Base-by-base conservation (phyloP, 1,284 basidiomycete species). In the Boletus semigastroideus region DNA sequence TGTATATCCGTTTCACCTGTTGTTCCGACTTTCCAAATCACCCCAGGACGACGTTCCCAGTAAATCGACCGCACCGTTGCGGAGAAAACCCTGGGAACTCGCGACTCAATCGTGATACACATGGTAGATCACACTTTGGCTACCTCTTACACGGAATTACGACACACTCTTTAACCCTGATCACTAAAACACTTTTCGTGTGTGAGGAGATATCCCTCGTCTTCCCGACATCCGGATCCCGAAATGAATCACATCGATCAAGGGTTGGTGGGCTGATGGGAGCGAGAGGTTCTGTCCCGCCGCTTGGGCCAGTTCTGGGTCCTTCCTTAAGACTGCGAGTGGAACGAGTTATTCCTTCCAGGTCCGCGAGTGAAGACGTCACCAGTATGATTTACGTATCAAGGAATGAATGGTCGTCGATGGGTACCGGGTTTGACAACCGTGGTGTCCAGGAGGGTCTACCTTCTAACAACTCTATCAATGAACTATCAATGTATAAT, bases 81-180 rank as follows among this genome's bases (percentile, higher is more conserved):
- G 78, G 52, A 82, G 72, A 71, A 87, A 87, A 56, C 84, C 85
- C 30, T 87, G 84, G 84, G 84, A 87, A 60, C 42, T 20, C 36
- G 34, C 53, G 37, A 46, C 36, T 19, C 20, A 53, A 53, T 55
- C 49, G 40, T 64, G 50, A 66, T 54, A 50, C 34, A 46, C 46
- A 57, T 44, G 55, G 37, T 56, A 53, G 61, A 65, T 46, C 37
- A 27, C 27, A 34, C 42, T 11, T 33, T 46, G 44, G 33, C 36
- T 53, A 42, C 30, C 45, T 51, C 53, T 27, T 52, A 40, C 56
- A 48, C 30, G 42, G 20, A 57, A 57, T 65, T 60, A 64, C 48
- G 49, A 55, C 20, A 49, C 14, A n/a, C 4, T 28, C 30, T 42
- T 52, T 42, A 40, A 58, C 51, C 40, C 30, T 59, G 45, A 47